These are phyloP conservation scores for Pyronema domesticum DNA, from an alignment of 495 filamentous ascomycete genomes.

Conservation along the genomic window DNA sequence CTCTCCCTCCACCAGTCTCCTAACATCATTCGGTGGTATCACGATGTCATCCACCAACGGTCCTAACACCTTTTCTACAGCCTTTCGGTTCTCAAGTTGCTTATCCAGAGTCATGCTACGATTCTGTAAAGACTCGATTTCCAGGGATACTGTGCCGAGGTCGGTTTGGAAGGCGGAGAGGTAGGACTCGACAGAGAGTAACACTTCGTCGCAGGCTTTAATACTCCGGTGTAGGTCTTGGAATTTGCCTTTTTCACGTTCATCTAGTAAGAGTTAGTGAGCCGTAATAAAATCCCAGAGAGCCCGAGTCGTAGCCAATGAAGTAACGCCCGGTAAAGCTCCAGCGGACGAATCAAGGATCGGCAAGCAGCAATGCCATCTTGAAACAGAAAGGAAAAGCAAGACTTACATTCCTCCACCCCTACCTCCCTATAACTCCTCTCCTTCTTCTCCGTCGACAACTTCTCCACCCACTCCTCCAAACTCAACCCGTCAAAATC, in stretches of 20 bases:
- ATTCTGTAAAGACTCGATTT: conserved; percentile 83
- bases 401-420: conserved; percentile 52
- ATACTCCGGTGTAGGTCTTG: conserved; percentile 85
- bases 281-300: not conserved
- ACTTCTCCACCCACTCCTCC: conserved; percentile 41
- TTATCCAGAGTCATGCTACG: conserved; percentile 68
- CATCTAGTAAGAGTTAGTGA: conserved; percentile 33
- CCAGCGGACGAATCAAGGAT: conserved; percentile 8
- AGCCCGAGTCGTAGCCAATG: not conserved
- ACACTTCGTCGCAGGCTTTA: conserved; percentile 73
- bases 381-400: conserved; percentile 11
- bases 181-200: conserved; percentile 82
- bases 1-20: conserved; percentile 65
- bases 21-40: conserved; percentile 63
- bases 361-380: conserved; percentile 10
- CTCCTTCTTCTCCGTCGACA: conserved; percentile 23
- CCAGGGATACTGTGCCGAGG: conserved; percentile 72
- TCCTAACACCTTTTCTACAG: conserved; percentile 69
- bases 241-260: conserved; percentile 72
- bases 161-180: conserved; percentile 84
- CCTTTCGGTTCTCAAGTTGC: conserved; percentile 71
- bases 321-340: not conserved
- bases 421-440: conserved; percentile 43
- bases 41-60: conserved; percentile 85
- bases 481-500: conserved; percentile 64